These are phyloP conservation scores for Helotiales sp. DNA, from an alignment of 2,329 filamentous ascomycete species.

Conservation along the genomic window DNA sequence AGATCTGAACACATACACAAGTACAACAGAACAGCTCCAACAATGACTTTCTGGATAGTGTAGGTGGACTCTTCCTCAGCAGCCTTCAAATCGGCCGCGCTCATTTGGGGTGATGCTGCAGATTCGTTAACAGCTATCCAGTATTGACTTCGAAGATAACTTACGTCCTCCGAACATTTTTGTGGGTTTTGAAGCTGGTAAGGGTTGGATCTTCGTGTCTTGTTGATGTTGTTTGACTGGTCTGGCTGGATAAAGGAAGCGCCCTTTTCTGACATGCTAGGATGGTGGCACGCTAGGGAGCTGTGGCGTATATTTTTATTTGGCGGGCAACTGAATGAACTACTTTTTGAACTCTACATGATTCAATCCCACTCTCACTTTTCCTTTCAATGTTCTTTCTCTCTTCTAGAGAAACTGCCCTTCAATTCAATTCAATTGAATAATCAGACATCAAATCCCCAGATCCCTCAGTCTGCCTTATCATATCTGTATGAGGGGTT, in stretches of 20 bases:
- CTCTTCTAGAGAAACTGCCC: background rate
- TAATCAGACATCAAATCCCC: background rate
- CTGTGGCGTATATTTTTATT: constrained; percentile 16
- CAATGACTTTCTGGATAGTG: constrained; percentile 70
- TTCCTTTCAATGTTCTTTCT: background rate
- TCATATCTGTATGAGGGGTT: constrained; percentile 21
- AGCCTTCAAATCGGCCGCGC: constrained; percentile 70
- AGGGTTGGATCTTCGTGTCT: background rate
- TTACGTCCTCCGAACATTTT: constrained; percentile 69
- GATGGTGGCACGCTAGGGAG: constrained; percentile 14
- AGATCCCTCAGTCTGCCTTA: background rate
- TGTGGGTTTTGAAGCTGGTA: constrained; percentile 20
- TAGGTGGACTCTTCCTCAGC: constrained; percentile 70
- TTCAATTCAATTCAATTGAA: constrained; percentile 5
- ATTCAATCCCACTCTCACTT: constrained; percentile 12
- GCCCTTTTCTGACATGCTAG: constrained; percentile 14
- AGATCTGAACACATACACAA: constrained; percentile 64
- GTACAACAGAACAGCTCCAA: constrained; percentile 72
- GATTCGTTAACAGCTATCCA: constrained; percentile 16
- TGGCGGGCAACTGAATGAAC: background rate
- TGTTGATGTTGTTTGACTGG: constrained; percentile 9
- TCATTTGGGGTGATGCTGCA: constrained; percentile 67
- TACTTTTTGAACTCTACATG: constrained; percentile 5
- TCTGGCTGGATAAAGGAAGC: background rate
- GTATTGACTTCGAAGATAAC: constrained; percentile 38